phyloP scores from a whole-genome alignment of 2,329 filamentous ascomycete species.

The Penicillium sp. region DNA sequence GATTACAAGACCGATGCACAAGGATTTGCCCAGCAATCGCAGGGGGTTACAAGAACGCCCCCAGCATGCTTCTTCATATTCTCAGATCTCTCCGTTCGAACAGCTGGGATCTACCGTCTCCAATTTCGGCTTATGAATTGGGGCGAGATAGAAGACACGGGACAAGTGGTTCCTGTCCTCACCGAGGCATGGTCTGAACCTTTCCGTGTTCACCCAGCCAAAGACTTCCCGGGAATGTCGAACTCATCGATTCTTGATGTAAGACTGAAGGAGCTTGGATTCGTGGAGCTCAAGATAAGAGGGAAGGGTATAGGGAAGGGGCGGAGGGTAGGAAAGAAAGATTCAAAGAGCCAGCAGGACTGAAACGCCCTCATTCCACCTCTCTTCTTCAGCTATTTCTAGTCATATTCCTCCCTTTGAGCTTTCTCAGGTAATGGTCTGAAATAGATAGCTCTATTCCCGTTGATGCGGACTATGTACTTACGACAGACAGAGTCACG shows the following conservation, averaged over 20 bases:
- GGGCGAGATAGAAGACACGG: slow-evolving; percentile 40
- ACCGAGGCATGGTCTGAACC: slow-evolving; percentile 47
- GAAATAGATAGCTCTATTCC: background rate
- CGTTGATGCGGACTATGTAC: background rate
- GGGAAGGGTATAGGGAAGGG: slow-evolving; percentile 42
- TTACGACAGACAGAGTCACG: background rate
- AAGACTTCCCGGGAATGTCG: slow-evolving; percentile 51
- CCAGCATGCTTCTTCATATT: slow-evolving; percentile 55
- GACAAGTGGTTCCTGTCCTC: slow-evolving; percentile 43
- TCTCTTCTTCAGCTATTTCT: background rate
- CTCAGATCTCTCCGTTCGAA: slow-evolving; percentile 52
- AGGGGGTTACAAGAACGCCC: slow-evolving; percentile 22
- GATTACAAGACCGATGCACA: slow-evolving; percentile 19
- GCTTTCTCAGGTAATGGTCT: background rate
- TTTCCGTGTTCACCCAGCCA: slow-evolving; percentile 49
- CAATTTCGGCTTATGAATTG: slow-evolving; percentile 53
- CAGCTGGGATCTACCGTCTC: slow-evolving; percentile 50
- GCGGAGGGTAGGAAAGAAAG: slow-evolving; percentile 24
- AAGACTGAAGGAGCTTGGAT: slow-evolving; percentile 47
- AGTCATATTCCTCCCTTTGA: background rate
- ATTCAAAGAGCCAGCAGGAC: background rate
- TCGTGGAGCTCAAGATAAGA: slow-evolving; percentile 47
- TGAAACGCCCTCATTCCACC: background rate
- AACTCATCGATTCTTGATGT: slow-evolving; percentile 45
- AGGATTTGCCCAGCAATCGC: slow-evolving; percentile 8